Evolutionary conservation across 305 asterid species (phyloP), one percentile per base, ranked within the genome.

Genomic region (Petunia hybrid): DNA sequence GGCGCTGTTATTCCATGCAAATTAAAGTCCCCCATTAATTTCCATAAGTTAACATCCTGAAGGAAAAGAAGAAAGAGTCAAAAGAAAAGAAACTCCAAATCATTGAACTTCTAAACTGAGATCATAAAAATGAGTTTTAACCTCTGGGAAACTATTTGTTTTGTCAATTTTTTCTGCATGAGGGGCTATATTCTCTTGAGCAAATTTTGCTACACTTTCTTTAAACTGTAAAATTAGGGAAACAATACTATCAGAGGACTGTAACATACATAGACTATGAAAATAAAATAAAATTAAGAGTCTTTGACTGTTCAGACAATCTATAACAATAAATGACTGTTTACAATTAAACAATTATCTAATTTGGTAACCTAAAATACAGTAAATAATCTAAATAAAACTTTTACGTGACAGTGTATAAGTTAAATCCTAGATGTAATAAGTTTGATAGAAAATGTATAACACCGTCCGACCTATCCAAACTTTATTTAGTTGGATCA

Each of bases 1-100:
- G 98, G 98, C 68, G 92, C 97, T 60, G 99, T 96, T 78, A 96
- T 92, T 82, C 99, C 99, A 84, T 89, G 97, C 80, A 96, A 97
- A 87, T 89, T 91, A 83, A 96, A 96, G 81, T 93, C 97, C 42
- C 99, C 99, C 99, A 96, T 92, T 84, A 91, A 82, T 87, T 96
- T 96, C 99, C 98, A 96, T 65, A 96, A 87, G 87, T 94, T 92
- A 85, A 89, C 91, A 59, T 92, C 98, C 99, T 96, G 87, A 86
- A 84, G 43, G 2, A 0, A 48, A 70, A 46, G 4, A 59, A 71
- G 35, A 12, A 3, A 35, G 2, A 59, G 7, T 10, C 41, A 68
- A 22, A 6, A 70, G 12, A 71, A 70, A 46, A 31, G 35, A 71
- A 48, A 10, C 61, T 71, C 13, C 3, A 71, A 31, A 48, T 46